A percentile compares a stretch with the other conserved stretches of the same genome.
Conservation (phyloP, 176 grass and related monocot species). For the Aegilops bicornis region DNA sequence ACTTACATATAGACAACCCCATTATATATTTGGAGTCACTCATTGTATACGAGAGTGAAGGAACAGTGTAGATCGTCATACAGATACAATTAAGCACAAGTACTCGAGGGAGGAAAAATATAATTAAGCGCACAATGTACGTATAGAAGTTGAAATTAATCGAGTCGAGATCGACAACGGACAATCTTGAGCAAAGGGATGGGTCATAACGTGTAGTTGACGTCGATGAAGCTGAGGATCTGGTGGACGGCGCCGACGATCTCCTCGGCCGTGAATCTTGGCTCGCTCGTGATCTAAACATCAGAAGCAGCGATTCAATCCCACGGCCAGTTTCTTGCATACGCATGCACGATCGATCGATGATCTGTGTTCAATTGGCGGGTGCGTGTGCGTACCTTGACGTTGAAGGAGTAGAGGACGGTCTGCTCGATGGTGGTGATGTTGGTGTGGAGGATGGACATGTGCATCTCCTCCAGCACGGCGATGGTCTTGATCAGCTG, state of each 20-base stretch:
- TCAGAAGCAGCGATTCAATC: background rate
- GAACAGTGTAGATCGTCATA: background rate
- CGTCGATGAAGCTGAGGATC: constrained; percentile 92
- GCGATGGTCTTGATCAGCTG: constrained; percentile 91
- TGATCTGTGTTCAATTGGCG: background rate
- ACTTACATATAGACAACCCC: background rate
- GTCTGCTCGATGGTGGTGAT: constrained; percentile 99
- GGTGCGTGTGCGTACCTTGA: constrained; percentile 56
- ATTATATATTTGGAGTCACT: background rate
- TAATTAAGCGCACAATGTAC: background rate
- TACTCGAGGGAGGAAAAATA: background rate
- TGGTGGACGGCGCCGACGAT: constrained; percentile 86
- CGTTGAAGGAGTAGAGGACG: constrained; percentile 98
- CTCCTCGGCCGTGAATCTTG: constrained; percentile 81
- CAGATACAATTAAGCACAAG: constrained; percentile 4
- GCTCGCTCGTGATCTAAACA: constrained; percentile 57
- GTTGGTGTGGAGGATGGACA: constrained; percentile 90
- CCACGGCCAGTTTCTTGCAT: background rate
- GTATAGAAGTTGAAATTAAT: constrained; percentile 6
- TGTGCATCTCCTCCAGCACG: constrained; percentile 87
- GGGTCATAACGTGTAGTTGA: constrained; percentile 51
- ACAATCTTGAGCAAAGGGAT: background rate
- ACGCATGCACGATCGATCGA: background rate
- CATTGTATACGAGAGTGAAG: background rate
- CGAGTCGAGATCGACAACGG: background rate